phyloP scores from a whole-genome alignment of 495 filamentous ascomycete species.

The Halenospora varia region DNA sequence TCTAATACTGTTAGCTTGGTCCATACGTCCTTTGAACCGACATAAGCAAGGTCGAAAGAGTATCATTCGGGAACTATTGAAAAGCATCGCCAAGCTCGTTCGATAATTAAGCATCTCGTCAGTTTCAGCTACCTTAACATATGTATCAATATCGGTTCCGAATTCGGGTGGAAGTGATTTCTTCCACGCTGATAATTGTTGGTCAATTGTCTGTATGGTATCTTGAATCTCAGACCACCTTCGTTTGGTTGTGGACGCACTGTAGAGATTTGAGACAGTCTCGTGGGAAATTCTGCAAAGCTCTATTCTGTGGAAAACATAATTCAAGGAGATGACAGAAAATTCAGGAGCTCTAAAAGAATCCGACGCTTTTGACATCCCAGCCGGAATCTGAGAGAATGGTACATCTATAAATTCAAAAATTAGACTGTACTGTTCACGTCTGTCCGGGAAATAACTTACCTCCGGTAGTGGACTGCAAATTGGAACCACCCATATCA shows the following conservation, averaged over 20 bases:
- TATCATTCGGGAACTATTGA: constrained; percentile 54
- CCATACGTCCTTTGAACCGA: constrained; percentile 41
- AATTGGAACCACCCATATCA: too few relatives aligned
- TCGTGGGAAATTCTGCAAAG: constrained; percentile 50
- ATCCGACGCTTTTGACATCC: background rate
- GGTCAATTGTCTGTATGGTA: constrained; percentile 47
- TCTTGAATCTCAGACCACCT: constrained; percentile 60
- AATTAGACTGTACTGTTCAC: too few relatives aligned
- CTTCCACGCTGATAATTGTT: constrained; percentile 52
- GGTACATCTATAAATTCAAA: too few relatives aligned
- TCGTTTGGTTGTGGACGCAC: constrained; percentile 44
- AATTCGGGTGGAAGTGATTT: constrained; percentile 45
- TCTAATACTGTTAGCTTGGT: constrained; percentile 38
- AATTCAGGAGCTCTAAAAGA: constrained; percentile 2
- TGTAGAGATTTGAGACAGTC: constrained; percentile 55
- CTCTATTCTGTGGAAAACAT: constrained; percentile 46
- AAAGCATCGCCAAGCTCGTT: constrained; percentile 49
- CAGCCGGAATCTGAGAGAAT: constrained; percentile 1
- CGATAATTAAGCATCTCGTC: constrained; percentile 1
- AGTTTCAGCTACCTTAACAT: constrained; percentile 27
- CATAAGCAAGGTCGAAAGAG: constrained; percentile 60
- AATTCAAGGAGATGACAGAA: constrained; percentile 34
- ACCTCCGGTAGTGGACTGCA: too few relatives aligned
- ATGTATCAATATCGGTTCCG: constrained; percentile 35
- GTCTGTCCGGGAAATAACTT: too few relatives aligned